phyloP scores from a whole-genome alignment of 83 land plant genomes.

The Picea engelmannii region DNA sequence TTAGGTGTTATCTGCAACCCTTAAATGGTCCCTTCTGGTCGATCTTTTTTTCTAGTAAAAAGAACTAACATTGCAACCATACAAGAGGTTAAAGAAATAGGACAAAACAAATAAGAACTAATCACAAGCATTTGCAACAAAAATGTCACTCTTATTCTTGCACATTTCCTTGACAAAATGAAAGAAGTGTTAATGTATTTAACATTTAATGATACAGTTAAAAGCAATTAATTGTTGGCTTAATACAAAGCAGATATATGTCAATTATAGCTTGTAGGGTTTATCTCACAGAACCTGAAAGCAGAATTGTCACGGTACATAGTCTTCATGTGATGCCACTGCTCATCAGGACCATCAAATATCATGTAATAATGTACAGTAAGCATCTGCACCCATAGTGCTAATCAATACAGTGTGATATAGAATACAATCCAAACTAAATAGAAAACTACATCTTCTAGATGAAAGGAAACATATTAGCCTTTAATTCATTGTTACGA shows the following conservation, averaged over 20 bases:
- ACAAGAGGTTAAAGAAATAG: not conserved
- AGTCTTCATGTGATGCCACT: constrained; percentile 81
- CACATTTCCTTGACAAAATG: not conserved
- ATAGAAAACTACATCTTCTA: not conserved
- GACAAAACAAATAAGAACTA: not conserved
- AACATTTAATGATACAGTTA: not conserved
- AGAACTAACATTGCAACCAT: not conserved
- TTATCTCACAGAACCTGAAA: constrained; percentile 51
- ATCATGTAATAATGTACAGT: constrained; percentile 96
- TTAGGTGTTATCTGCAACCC: not conserved
- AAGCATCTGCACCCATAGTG: constrained; percentile 75
- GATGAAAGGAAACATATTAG: not conserved
- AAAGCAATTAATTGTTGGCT: not conserved
- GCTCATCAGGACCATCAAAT: constrained; percentile 84
- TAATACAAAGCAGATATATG: not conserved
- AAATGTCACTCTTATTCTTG: not conserved
- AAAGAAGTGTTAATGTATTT: not conserved
- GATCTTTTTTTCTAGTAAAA: not conserved
- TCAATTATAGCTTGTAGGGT: not conserved
- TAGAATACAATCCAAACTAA: not conserved
- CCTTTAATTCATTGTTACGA: not conserved
- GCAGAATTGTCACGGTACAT: constrained; percentile 67
- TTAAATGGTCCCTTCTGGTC: not conserved
- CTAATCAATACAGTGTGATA: not conserved
- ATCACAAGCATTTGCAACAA: not conserved